Conservation (phyloP, 306 rosid species). For the Quercus mongolica region DNA sequence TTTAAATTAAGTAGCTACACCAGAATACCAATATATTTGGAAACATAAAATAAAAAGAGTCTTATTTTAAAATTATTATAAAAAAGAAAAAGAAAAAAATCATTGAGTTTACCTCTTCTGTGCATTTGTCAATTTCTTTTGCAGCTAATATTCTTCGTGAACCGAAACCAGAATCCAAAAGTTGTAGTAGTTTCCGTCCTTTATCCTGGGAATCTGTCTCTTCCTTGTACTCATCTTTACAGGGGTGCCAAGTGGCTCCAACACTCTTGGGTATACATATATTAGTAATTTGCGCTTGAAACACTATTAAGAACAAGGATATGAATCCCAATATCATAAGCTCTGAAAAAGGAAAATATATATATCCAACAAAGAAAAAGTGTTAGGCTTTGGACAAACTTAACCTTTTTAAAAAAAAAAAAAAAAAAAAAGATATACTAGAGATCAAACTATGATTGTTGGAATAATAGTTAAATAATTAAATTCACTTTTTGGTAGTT, state of each 20-base stretch:
- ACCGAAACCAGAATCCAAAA: constrained; percentile 16
- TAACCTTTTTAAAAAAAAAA: too few species aligned
- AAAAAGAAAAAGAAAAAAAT: not conserved
- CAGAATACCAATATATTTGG: not conserved
- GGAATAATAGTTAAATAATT: too few species aligned
- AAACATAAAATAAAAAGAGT: not conserved
- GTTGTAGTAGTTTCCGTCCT: constrained; percentile 27
- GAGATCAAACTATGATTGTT: too few species aligned
- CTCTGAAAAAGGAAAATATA: constrained; percentile 19
- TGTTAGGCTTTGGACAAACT: constrained; percentile 15
- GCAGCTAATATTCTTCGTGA: constrained; percentile 32
- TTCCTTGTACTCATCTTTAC: not conserved
- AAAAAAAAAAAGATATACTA: not conserved
- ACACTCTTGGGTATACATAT: constrained; percentile 31
- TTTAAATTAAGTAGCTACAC: not conserved
- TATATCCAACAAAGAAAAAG: not conserved
- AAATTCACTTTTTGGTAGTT: too few species aligned
- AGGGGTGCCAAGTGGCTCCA: constrained; percentile 51
- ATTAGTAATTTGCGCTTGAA: constrained; percentile 16
- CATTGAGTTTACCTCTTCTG: not conserved
- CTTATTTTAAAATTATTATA: too few species aligned
- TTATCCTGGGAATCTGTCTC: not conserved
- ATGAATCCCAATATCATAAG: constrained; percentile 59
- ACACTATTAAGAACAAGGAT: constrained; percentile 40
- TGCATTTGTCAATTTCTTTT: constrained; percentile 27